Evolutionary conservation across 305 asterid species (phyloP), one percentile per base, ranked within the genome.

Genomic region (Salvia sclarea): DNA sequence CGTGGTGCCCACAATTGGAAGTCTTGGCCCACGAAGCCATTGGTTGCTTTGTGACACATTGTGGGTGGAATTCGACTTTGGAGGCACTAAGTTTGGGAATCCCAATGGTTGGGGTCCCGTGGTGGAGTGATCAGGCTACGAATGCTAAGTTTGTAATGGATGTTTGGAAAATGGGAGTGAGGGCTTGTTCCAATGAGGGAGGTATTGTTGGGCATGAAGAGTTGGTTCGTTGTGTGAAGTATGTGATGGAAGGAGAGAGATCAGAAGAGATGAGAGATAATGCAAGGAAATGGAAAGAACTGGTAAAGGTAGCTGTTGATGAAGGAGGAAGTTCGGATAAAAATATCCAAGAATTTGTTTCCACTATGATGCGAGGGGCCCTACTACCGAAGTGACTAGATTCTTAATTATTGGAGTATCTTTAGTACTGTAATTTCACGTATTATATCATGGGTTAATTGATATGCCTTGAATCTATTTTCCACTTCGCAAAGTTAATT

Each of bases 1-100:
- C 79, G 0, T 80, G 84, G 79, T 73, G 75, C 11, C 81, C 81
- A 0, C 84, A 80, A 11, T 11, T 80, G 22, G 75, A 80, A 33
- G 77, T 80, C 11, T 17, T 80, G 54, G 60, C 69, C 0, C 77
- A 76, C 16, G 50, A 61, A 0, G 44, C 81, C 0, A 11, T 76
- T 3, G 78, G 77, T 0, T 75, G 81, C 9, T 72, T 77, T 2
- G 17, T 75, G 1, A 72, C 81, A 3, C 81, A 80, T 4, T 76
- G 79, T 48, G 84, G 84, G 18, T 80, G 84, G 84, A 80, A 76
- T 18, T 80, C 79, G 64, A 80, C 75, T 2, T 17, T 80, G 24
- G 82, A 75, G 14, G 73, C 80, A 5, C 5, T 69, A 25, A 47
- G 84, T 18, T 7, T 66, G 25, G 81, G 84, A 0, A 73, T 77